These are phyloP conservation scores for Fusarium algeriense DNA, from an alignment of 2,329 filamentous ascomycete genomes.

Conservation along the genomic window DNA sequence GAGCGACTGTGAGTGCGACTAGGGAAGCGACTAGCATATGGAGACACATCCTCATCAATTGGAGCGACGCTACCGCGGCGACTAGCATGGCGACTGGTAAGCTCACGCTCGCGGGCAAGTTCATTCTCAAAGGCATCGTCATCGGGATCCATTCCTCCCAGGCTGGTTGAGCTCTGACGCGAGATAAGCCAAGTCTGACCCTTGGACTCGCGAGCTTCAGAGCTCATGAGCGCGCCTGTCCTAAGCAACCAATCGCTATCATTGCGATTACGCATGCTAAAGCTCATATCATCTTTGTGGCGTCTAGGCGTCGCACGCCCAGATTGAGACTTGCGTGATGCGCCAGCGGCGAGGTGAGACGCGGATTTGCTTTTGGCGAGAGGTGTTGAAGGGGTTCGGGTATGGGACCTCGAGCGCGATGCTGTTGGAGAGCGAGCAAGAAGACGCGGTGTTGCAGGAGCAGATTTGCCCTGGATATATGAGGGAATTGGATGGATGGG, in stretches of 20 bases:
- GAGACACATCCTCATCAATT: slow-evolving; percentile 54
- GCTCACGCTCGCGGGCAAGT: slow-evolving; percentile 63
- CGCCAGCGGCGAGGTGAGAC: slow-evolving; percentile 60
- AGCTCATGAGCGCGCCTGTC: slow-evolving; percentile 71
- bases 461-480: slow-evolving; percentile 72
- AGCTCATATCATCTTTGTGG: slow-evolving; percentile 47
- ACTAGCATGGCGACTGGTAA: slow-evolving; percentile 62
- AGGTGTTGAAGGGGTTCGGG: slow-evolving; percentile 56
- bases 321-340: slow-evolving; percentile 42
- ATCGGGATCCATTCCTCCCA: slow-evolving; percentile 65
- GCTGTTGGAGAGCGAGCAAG: slow-evolving; percentile 69
- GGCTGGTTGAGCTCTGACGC: slow-evolving; percentile 72
- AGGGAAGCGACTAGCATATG: slow-evolving; percentile 59
- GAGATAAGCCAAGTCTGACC: slow-evolving; percentile 77
- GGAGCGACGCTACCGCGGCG: slow-evolving; percentile 59
- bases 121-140: slow-evolving; percentile 66
- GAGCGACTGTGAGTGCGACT: slow-evolving; percentile 59
- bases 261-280: slow-evolving; percentile 54
- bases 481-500: slow-evolving; percentile 54
- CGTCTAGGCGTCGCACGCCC: slow-evolving; percentile 54
- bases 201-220: slow-evolving; percentile 74
- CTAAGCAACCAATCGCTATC: slow-evolving; percentile 75
- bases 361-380: slow-evolving; percentile 74
- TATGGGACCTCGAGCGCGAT: slow-evolving; percentile 60
- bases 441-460: slow-evolving; percentile 73